A percentile compares a stretch with the other conserved stretches of the same genome.
phyloP scores from a whole-genome alignment of 1,284 basidiomycete species.

The Cryptococcus depauperatus region DNA sequence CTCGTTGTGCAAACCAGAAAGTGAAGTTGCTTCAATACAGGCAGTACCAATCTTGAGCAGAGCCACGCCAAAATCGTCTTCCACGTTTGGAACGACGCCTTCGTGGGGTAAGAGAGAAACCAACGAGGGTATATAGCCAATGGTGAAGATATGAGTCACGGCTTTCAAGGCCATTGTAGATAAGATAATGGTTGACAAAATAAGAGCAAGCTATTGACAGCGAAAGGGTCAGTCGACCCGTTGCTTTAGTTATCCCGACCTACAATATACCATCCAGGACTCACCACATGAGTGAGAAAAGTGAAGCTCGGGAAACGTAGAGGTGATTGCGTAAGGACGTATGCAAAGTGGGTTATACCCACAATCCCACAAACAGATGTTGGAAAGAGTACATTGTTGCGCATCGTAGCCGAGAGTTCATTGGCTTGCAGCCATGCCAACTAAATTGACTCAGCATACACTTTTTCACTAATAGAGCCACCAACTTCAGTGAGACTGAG shows the following conservation, averaged over 20 bases:
- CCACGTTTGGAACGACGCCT: constrained; percentile 28
- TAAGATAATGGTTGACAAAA: constrained; percentile 34
- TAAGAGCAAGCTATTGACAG: constrained; percentile 32
- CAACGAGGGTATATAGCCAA: constrained; percentile 39
- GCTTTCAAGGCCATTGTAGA: constrained; percentile 36
- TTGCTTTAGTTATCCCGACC: neutral
- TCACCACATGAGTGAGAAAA: constrained; percentile 40
- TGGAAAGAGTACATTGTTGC: constrained; percentile 36
- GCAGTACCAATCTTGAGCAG: constrained; percentile 41
- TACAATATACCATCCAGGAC: constrained; percentile 4
- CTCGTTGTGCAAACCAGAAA: constrained; percentile 40
- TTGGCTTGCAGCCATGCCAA: constrained; percentile 40
- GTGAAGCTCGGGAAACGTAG: constrained; percentile 41
- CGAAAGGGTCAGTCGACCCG: neutral
- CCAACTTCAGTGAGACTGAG: constrained; percentile 38
- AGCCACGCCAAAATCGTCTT: constrained; percentile 42
- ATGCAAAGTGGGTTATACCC: constrained; percentile 38
- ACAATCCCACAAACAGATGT: constrained; percentile 39
- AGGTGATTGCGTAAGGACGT: constrained; percentile 29
- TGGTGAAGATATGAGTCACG: constrained; percentile 39
- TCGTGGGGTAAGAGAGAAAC: constrained; percentile 38
- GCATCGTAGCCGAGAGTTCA: constrained; percentile 27
- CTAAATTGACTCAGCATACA: constrained; percentile 11
- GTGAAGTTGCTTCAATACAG: constrained; percentile 40
- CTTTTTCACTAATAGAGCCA: constrained; percentile 1